These are phyloP conservation scores for Pugionium cornutum DNA, from an alignment of 345 rosid genomes.

Conservation along the genomic window DNA sequence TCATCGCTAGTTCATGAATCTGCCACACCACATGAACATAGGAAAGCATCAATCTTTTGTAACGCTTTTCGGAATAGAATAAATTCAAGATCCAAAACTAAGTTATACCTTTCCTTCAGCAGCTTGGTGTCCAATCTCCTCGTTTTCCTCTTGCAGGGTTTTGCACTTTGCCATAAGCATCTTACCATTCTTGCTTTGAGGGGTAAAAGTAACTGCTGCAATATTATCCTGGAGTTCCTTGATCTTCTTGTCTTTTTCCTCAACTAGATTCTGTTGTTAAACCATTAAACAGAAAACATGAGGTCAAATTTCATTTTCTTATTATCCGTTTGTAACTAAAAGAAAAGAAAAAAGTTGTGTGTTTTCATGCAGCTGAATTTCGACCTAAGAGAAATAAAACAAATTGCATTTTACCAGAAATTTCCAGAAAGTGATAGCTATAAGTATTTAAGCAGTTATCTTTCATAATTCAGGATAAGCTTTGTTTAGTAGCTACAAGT, in stretches of 20 bases:
- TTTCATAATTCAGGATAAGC: conserved; percentile 4
- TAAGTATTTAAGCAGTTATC: background rate
- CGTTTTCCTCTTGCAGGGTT: conserved; percentile 94
- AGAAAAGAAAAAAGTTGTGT: too few relatives aligned
- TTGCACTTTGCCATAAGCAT: conserved; percentile 94
- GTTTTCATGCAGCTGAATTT: too few relatives aligned
- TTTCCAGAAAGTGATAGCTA: too few relatives aligned
- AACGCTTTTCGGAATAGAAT: background rate
- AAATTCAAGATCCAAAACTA: too few relatives aligned
- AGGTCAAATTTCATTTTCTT: conserved; percentile 5
- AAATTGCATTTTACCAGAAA: too few relatives aligned
- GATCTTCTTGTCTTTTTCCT: conserved; percentile 94
- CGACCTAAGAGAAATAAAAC: too few relatives aligned
- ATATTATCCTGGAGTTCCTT: conserved; percentile 92
- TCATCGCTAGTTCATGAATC: conserved; percentile 84
- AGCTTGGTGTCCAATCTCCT: conserved; percentile 94
- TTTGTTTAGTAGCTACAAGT: background rate
- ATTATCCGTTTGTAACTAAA: too few relatives aligned
- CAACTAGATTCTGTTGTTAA: conserved; percentile 66
- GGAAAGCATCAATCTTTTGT: background rate
- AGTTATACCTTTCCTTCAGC: conserved; percentile 86
- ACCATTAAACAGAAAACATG: background rate
- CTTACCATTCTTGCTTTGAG: conserved; percentile 92
- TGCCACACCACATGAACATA: conserved; percentile 40
- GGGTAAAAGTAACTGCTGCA: conserved; percentile 84